These are phyloP conservation scores for Xylariaceae sp. DNA, from an alignment of 2,329 filamentous ascomycete species.

Conservation along the genomic window DNA sequence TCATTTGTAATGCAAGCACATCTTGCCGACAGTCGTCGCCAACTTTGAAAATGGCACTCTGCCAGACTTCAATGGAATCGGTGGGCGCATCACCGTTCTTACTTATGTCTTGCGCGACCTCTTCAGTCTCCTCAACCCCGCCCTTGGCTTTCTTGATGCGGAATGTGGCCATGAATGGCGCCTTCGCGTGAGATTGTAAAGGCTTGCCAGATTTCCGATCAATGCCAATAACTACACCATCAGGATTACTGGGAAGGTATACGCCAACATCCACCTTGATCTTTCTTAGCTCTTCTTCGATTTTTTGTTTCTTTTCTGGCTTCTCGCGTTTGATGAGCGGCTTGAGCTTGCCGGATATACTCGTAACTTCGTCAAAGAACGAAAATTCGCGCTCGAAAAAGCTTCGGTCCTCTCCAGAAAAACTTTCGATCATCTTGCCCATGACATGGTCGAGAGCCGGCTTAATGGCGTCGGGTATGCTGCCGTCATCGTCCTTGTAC, in stretches of 20 bases:
- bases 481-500: slow-evolving; percentile 93
- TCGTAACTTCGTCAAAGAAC: slow-evolving; percentile 98
- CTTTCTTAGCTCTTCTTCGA: slow-evolving; percentile 95
- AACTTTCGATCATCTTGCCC: slow-evolving; percentile 75
- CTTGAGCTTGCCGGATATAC: slow-evolving; percentile 90
- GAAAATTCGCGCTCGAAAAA: slow-evolving; percentile 95
- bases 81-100: slow-evolving; percentile 30
- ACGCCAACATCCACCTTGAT: slow-evolving; percentile 97
- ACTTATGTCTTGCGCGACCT: slow-evolving; percentile 44
- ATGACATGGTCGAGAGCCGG: slow-evolving; percentile 90
- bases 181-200: slow-evolving; percentile 95
- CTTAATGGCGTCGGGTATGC: slow-evolving; percentile 86
- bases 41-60: slow-evolving; percentile 99
- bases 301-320: slow-evolving; percentile 97
- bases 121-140: slow-evolving; percentile 48
- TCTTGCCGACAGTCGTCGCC: slow-evolving; percentile 98
- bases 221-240: slow-evolving; percentile 95
- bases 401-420: slow-evolving; percentile 69
- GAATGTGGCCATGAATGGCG: slow-evolving; percentile 98
- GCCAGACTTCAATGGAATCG: slow-evolving; percentile 87
- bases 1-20: slow-evolving; percentile 94
- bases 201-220: slow-evolving; percentile 97
- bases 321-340: slow-evolving; percentile 90
- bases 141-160: slow-evolving; percentile 78
- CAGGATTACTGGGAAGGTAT: slow-evolving; percentile 94